phyloP scores from a whole-genome alignment of 371 early-diverging fungal genomes.

The Umbelopsis sp. region DNA sequence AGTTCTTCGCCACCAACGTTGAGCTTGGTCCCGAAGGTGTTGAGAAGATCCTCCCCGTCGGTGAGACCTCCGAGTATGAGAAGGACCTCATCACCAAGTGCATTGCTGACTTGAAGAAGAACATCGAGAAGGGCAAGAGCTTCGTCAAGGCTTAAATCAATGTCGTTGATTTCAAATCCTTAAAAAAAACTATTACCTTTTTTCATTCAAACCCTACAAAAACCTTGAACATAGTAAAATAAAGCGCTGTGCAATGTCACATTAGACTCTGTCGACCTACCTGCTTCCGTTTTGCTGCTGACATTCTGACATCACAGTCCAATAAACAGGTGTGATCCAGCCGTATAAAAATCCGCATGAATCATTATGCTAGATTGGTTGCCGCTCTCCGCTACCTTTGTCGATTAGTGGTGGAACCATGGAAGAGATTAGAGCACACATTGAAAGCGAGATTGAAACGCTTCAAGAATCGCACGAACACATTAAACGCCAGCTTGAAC shows the following conservation, averaged over 20 bases:
- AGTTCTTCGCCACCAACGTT: slow-evolving; percentile 85
- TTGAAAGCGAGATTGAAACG: neutral
- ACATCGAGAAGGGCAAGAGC: slow-evolving; percentile 71
- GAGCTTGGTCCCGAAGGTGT: slow-evolving; percentile 85
- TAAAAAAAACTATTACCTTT: too few relatives aligned
- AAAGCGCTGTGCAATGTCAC: slow-evolving; percentile 1
- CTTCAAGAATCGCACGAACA: neutral
- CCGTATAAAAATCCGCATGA: too few relatives aligned
- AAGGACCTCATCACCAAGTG: slow-evolving; percentile 69
- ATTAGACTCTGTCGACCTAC: too few relatives aligned
- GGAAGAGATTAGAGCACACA: neutral
- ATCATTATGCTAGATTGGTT: too few relatives aligned
- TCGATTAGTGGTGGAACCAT: neutral
- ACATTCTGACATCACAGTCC: too few relatives aligned
- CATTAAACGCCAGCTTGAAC: neutral
- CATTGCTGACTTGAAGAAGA: slow-evolving; percentile 77
- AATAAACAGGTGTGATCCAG: too few relatives aligned
- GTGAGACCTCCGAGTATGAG: slow-evolving; percentile 70
- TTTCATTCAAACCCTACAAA: too few relatives aligned
- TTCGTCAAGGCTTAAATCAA: slow-evolving; percentile 46
- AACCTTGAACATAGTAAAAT: neutral
- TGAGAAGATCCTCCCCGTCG: slow-evolving; percentile 71
- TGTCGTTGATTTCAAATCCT: too few relatives aligned
- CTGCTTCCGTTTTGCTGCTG: too few relatives aligned
- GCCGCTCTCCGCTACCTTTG: too few relatives aligned